A percentile compares a stretch with the other conserved stretches of the same genome.
Conservation (phyloP, 108 stramenopile genomes). For the Skeletonema potamos region DNA sequence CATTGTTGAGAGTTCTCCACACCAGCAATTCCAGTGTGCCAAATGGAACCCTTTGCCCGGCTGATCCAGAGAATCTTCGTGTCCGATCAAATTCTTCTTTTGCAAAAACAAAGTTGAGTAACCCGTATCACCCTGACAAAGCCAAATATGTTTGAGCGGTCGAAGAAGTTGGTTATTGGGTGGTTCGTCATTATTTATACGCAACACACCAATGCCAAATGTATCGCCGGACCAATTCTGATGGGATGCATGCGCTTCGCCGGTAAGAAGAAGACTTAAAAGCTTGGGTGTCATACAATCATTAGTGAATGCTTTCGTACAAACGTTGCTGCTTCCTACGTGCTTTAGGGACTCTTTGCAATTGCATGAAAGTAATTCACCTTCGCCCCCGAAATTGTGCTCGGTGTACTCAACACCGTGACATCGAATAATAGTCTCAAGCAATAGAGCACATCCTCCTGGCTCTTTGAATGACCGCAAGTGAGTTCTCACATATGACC, state of each 20-base stretch:
- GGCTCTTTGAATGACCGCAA: conserved; percentile 56
- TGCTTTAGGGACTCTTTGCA: conserved; percentile 42
- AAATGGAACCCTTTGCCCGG: conserved; percentile 50
- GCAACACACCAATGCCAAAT: conserved; percentile 69
- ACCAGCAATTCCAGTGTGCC: conserved; percentile 76
- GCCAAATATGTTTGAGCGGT: conserved; percentile 72
- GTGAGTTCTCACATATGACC: conserved; percentile 62
- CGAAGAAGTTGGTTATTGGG: conserved; percentile 39
- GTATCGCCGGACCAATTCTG: conserved; percentile 60
- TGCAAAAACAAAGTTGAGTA: conserved; percentile 62
- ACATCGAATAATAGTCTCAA: conserved; percentile 75
- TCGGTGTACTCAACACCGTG: conserved; percentile 46
- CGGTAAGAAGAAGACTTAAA: conserved; percentile 72
- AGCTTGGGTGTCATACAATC: conserved; percentile 64
- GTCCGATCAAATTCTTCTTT: conserved; percentile 24
- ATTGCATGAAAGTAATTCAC: conserved; percentile 19
- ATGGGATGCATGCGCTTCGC: conserved; percentile 39
- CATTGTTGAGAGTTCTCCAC: conserved; percentile 47
- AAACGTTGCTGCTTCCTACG: conserved; percentile 3
- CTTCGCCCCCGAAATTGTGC: conserved; percentile 2
- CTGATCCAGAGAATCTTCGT: conserved; percentile 37
- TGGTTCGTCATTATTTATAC: conserved; percentile 13
- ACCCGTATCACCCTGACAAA: conserved; percentile 61
- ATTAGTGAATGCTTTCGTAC: conserved; percentile 1
- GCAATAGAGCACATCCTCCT: conserved; percentile 81